Evolutionary conservation across 495 filamentous ascomycete genomes (phyloP).

Genomic region (Hypoxylon fuscum): DNA sequence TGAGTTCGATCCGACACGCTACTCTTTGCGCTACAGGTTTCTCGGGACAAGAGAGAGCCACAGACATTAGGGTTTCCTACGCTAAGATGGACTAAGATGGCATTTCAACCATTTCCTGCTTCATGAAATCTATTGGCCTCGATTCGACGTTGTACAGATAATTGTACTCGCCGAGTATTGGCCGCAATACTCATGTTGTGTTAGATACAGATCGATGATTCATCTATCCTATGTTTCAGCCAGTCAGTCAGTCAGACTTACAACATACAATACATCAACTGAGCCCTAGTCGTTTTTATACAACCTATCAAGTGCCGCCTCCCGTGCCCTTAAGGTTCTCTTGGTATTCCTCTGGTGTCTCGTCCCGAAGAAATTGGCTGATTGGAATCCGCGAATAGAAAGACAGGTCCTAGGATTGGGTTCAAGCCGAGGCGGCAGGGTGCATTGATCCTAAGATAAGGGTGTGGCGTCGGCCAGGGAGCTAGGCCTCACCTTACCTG

Average conservation of each 20-base stretch:
- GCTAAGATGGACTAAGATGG: not conserved
- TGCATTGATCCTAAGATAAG: slow-evolving; percentile 15
- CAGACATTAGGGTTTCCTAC: too few species aligned
- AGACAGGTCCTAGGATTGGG: not conserved
- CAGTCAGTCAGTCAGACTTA: not conserved
- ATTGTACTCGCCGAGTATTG: too few species aligned
- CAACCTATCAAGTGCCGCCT: too few species aligned
- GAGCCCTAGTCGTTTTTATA: too few species aligned
- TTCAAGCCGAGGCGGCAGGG: slow-evolving; percentile 8
- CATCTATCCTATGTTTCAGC: not conserved
- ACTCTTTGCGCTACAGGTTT: not conserved
- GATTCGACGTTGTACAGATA: too few species aligned
- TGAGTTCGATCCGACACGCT: slow-evolving; percentile 9
- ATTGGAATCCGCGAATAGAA: slow-evolving; percentile 23
- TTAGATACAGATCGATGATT: slow-evolving; percentile 6
- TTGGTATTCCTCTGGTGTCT: too few species aligned
- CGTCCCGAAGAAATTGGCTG: slow-evolving; percentile 14
- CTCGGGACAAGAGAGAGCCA: slow-evolving; percentile 3
- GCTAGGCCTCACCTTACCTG: not conserved
- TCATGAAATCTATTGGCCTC: not conserved
- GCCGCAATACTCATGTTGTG: too few species aligned
- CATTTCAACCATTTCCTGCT: slow-evolving; percentile 3
- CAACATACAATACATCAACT: too few species aligned
- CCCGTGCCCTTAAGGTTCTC: too few species aligned
- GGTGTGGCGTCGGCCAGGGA: slow-evolving; percentile 12